Percentiles rank a stretch among this genome's conserved stretches.
phyloP scores from a whole-genome alignment of 75 land plant species.

The Chamaecyparis obtusa region DNA sequence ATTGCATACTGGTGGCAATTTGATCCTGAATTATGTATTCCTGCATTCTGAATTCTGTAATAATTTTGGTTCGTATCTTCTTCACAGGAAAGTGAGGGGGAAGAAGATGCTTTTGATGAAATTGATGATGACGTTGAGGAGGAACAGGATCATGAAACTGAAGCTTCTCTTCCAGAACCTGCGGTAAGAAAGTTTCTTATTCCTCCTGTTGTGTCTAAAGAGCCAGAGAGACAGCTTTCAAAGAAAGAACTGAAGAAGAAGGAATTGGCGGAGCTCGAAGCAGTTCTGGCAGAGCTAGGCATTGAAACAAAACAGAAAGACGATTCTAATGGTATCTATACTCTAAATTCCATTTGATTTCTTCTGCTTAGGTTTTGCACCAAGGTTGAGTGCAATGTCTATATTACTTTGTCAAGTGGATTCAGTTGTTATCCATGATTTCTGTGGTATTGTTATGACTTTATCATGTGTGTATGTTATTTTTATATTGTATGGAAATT shows the following conservation, averaged over 20 bases:
- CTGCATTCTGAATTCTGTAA: background rate
- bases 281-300: constrained; percentile 84
- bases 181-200: constrained; percentile 24
- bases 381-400: background rate
- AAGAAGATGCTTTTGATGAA: constrained; percentile 74
- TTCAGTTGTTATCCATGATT: background rate
- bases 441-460: background rate
- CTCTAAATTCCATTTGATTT: constrained; percentile 4
- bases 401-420: background rate
- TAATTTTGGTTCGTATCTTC: background rate
- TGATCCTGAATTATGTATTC: background rate
- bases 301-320: constrained; percentile 44
- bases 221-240: constrained; percentile 90
- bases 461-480: background rate
- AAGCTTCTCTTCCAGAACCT: constrained; percentile 28
- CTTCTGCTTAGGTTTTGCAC: background rate
- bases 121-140: constrained; percentile 77
- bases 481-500: background rate
- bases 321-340: constrained; percentile 26
- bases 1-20: background rate
- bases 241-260: constrained; percentile 93
- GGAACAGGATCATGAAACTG: constrained; percentile 69
- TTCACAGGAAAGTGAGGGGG: constrained; percentile 89
- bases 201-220: constrained; percentile 46
- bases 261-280: constrained; percentile 90